Conservation (phyloP, 495 filamentous ascomycete genomes). For the Lichenothelia convexa region DNA sequence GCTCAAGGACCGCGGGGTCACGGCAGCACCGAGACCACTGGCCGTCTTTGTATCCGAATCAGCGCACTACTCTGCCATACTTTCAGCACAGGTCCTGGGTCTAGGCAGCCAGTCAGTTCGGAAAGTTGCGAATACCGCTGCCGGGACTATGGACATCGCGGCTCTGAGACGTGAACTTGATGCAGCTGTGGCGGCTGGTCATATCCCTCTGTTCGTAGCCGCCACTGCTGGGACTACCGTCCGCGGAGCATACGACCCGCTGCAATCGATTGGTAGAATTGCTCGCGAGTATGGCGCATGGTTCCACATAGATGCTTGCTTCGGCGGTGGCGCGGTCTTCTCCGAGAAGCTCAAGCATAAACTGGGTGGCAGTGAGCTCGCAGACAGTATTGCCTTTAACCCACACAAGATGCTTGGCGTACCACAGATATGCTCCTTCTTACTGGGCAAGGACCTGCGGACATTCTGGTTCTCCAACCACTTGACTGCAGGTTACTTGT, state of each 20-base stretch:
- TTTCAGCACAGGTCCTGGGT: conserved; percentile 73
- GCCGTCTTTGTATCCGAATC: conserved; percentile 77
- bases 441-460: conserved; percentile 55
- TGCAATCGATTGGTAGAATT: conserved; percentile 48
- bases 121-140: conserved; percentile 51
- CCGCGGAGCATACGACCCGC: conserved; percentile 73
- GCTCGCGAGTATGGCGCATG: conserved; percentile 58
- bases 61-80: conserved; percentile 89
- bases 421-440: conserved; percentile 77
- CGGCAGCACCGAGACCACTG: conserved; percentile 38
- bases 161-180: conserved; percentile 45
- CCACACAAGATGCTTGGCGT: conserved; percentile 96
- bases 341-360: conserved; percentile 46
- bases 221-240: conserved; percentile 92
- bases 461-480: conserved; percentile 69
- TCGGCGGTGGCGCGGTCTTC: conserved; percentile 78
- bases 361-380: conserved; percentile 43
- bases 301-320: conserved; percentile 81
- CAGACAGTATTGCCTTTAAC: conserved; percentile 69
- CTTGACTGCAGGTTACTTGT: conserved; percentile 55
- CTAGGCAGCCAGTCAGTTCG: conserved; percentile 57
- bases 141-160: conserved; percentile 49
- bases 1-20: conserved; percentile 56
- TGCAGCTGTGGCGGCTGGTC: conserved; percentile 38
- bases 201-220: conserved; percentile 85